Base-by-base conservation (phyloP, 805 yeast species). In the Saitoella complicata region DNA sequence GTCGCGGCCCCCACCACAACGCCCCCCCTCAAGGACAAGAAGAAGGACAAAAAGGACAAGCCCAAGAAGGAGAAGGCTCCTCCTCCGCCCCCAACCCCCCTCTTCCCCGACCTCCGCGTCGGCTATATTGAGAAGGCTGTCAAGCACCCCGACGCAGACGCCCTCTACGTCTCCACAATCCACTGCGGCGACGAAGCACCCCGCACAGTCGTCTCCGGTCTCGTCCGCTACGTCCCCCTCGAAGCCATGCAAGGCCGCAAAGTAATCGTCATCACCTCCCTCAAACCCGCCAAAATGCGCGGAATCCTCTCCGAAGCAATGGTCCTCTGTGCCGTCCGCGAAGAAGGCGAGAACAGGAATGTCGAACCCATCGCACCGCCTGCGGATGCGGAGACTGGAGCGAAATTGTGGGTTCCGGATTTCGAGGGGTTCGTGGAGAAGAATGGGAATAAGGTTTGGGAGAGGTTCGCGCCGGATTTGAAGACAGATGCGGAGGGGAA, bases 351-450 rank as follows among this genome's bases (percentile, higher is more conserved):
- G 31, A 82, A 73, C 42, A 67, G 66, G 35, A 64, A 63, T 32
- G 95, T 91, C 47, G 97, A 91, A 66, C 86, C 91, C 57, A 87
- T 88, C 53, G 80, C 81, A 62, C 97, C 97, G 47, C 99, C 99
- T 53, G 76, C 73, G 34, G 94, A 86, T 11, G 76, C 95, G 39
- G 73, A 84, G 67, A 78, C 98, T 8, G 99, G 99, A 65, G 98
- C 21, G 4, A 21, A 21, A 4, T 21, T 21, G 21, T 21, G 21
- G 21, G 21, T 21, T 21, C 21, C 21, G 21, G 21, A 21, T 21
- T 21, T 21, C 21, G 21, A 21, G 21, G 21, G 21, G 21, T 21
- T 21, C 21, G 21, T 21, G 21, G 21, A 21, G 21, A 21, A 21
- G 21, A 21, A 21, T 4, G 21, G 21, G 21, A 21, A 21, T 21